Evolutionary conservation across 306 rosid genomes (phyloP), one percentile per base, ranked within the genome.

Genomic region (Medicago lupulina): DNA sequence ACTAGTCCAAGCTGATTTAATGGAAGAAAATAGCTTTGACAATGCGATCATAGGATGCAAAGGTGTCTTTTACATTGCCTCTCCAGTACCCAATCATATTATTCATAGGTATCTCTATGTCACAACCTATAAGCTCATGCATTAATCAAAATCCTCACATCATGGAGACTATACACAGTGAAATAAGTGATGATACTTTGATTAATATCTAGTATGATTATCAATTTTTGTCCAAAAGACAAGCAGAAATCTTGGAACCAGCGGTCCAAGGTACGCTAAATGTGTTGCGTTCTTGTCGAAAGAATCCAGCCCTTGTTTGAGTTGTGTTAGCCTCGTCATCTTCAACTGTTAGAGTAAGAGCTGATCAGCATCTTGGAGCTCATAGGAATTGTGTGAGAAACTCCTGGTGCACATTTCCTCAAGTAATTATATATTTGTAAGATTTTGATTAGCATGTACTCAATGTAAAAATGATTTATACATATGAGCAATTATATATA

Each of bases 61-160:
- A 70, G 96, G 97, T 23, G 93, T 95, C 43, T 95, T 95, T 83
- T 97, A 95, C 77, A 85, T 93, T 0, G 97, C 97, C 76, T 95
- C 97, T 40, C 98, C 98, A 13, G 98, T 92, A 3, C 75, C 87
- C 25, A 89, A 54, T 47, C 78, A 75, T 76, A 19, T 15, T 21
- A 21, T 28, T 15, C 14, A 44, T 50, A 15, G 53, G 21, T 50
- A 50, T 50, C 57, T 50, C 19, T 50, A 50, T 50, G 57, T 50
- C 57, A 50, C 9, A 50, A n/a, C 19, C 31, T 28, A 1, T 21
- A 21, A 0, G 3, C 34, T 50, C 18, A 5, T n/a, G 6, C 13
- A 44, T 10, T 2, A 44, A 44, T 44, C 14, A 9, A 44, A 15
- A 18, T 8, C 60, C 3, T 18, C 23, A 17, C 4, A 54, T 9